These are phyloP conservation scores for Ceratopteris richardii DNA, from an alignment of 75 land plant species.

Conservation along the genomic window DNA sequence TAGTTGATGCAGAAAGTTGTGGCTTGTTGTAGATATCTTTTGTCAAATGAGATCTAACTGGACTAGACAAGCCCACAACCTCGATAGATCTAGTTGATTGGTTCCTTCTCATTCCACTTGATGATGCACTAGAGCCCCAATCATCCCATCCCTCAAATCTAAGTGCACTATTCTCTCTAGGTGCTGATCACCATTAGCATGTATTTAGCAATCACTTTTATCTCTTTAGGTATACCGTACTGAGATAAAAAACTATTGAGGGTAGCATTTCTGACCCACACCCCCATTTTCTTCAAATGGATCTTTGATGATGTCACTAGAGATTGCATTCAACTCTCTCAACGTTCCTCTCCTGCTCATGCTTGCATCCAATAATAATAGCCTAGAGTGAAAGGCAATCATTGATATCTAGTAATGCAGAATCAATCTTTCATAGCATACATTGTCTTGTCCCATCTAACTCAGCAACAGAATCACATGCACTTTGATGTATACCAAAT, in stretches of 20 bases:
- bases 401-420: slow-evolving; percentile 66
- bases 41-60: slow-evolving; percentile 53
- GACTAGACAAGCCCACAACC: slow-evolving; percentile 14
- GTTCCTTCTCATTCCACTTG: slow-evolving; percentile 59
- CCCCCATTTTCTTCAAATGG: slow-evolving; percentile 95
- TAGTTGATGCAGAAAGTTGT: slow-evolving; percentile 75
- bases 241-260: slow-evolving; percentile 64
- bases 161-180: slow-evolving; percentile 38
- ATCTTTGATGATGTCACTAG: no score
- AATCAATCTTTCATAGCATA: slow-evolving; percentile 61
- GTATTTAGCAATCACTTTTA: slow-evolving; percentile 83
- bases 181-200: slow-evolving; percentile 68
- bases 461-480: slow-evolving; percentile 56
- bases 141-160: slow-evolving; percentile 58
- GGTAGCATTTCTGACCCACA: slow-evolving; percentile 65
- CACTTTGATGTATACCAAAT: slow-evolving; percentile 47
- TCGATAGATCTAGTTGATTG: slow-evolving; percentile 55
- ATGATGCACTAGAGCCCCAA: slow-evolving; percentile 48
- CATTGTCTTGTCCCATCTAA: slow-evolving; percentile 47
- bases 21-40: slow-evolving; percentile 60
- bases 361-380: no score
- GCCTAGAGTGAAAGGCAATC: slow-evolving; percentile 73
- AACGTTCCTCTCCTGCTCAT: no score
- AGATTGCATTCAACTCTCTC: no score
- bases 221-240: slow-evolving; percentile 80